Conservation (phyloP, 2,329 filamentous ascomycete genomes). For the Trichoderma sp. region DNA sequence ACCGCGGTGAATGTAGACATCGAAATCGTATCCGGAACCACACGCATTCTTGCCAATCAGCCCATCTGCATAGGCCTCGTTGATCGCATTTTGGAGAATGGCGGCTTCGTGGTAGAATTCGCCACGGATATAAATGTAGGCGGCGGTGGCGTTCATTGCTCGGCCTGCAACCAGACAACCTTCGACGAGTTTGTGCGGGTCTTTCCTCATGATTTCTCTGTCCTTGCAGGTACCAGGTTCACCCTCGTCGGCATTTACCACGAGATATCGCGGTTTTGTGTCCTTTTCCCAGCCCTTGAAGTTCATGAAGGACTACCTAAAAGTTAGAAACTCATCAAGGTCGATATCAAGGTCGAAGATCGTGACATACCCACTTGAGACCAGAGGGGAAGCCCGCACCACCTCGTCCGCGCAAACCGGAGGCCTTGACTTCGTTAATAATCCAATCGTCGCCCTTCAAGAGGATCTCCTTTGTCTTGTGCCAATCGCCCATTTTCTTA, state of each 20-base stretch:
- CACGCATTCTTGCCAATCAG: constrained; percentile 98
- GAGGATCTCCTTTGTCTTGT: constrained; percentile 98
- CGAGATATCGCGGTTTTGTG: constrained; percentile 88
- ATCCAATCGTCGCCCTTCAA: constrained; percentile 98
- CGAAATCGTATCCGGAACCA: constrained; percentile 94
- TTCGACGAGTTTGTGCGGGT: constrained; percentile 98
- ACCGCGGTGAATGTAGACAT: constrained; percentile 93
- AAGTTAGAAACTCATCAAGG: not conserved
- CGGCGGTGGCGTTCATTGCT: constrained; percentile 97
- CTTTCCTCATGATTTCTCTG: constrained; percentile 99
- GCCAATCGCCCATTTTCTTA: constrained; percentile 98
- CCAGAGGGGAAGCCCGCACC: constrained; percentile 97
- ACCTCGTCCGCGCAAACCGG: constrained; percentile 89
- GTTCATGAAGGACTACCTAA: constrained; percentile 92
- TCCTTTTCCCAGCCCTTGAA: constrained; percentile 99
- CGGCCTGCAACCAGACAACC: constrained; percentile 93
- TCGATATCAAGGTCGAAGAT: not conserved
- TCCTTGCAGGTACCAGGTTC: constrained; percentile 99
- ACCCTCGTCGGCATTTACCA: constrained; percentile 98
- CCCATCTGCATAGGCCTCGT: constrained; percentile 93
- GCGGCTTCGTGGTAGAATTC: constrained; percentile 97
- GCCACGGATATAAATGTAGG: constrained; percentile 99
- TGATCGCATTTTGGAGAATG: constrained; percentile 89
- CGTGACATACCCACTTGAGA: constrained; percentile 84
- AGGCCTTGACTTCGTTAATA: constrained; percentile 95